phyloP scores from a whole-genome alignment of 768 basidiomycete species.

The Pulveroboletus sp. region DNA sequence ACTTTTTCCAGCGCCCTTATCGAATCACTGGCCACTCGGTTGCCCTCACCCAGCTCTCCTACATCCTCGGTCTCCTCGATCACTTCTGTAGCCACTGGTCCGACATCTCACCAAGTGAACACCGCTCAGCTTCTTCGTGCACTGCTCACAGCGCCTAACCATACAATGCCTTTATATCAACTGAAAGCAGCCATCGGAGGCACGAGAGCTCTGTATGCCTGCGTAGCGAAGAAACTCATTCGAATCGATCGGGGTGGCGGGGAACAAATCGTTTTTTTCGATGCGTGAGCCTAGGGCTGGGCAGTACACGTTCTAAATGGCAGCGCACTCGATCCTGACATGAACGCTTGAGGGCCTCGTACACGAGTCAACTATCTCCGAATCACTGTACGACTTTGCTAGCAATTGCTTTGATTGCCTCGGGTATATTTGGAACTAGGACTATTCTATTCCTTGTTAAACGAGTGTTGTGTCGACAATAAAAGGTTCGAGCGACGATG shows the following conservation, averaged over 20 bases:
- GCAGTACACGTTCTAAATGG: not conserved
- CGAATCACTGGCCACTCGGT: constrained; percentile 47
- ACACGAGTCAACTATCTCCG: not conserved
- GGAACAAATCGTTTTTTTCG: constrained; percentile 73
- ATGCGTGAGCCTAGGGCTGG: constrained; percentile 30
- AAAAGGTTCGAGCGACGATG: too few species aligned
- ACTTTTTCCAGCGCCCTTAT: constrained; percentile 46
- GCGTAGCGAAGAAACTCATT: constrained; percentile 75
- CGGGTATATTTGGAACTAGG: too few species aligned
- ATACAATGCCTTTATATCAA: constrained; percentile 55
- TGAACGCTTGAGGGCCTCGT: not conserved
- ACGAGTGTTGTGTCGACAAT: too few species aligned
- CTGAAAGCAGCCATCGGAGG: constrained; percentile 58
- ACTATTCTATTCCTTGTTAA: too few species aligned
- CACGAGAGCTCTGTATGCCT: constrained; percentile 64
- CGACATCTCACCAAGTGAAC: constrained; percentile 64
- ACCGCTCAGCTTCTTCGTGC: constrained; percentile 62
- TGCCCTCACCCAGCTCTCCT: constrained; percentile 53
- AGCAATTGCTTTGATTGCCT: not conserved
- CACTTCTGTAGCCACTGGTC: constrained; percentile 33
- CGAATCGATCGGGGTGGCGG: constrained; percentile 72
- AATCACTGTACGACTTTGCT: not conserved
- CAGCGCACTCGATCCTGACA: not conserved
- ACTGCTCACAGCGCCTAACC: constrained; percentile 50
- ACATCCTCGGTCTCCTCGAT: constrained; percentile 52